Base-by-base conservation (phyloP, 106 monocot species). In the Hemerocallis citrina region DNA sequence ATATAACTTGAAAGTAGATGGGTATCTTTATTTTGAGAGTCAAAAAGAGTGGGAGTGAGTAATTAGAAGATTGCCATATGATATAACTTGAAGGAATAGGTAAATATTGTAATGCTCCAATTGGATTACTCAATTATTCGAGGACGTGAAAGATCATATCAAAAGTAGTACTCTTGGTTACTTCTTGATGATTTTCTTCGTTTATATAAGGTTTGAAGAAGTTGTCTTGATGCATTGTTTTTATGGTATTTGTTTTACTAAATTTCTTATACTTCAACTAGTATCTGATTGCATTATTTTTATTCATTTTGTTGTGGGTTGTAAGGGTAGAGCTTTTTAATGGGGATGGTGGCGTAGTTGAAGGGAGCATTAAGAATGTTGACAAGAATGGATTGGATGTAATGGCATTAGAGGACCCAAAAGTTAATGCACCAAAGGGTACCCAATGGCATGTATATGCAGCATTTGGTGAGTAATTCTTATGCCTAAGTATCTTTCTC, bases 381-480 rank as follows among this genome's bases (percentile, higher is more conserved):
- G 70, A 76, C 63, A 68, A 60, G 22, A 61, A 19, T 64, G 79
- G 83, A 19, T 67, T 55, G n/a, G 73, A 79, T 77, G 34, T 88
- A 7, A 47, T 79, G 19, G 79, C 76, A 16, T 15, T 76, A 36
- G 70, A 76, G 36, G 88, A 83, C 34, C 67, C 73, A 21, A 79
- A 64, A 64, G 7, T 63, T 30, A 40, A 74, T 46, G 47, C 62
- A 48, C 68, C 76, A 54, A 39, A 74, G 33, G 81, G 83, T n/a
- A 61, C 71, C 15, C 84, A 85, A 37, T 96, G 96, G 96, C 87
- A 96, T 81, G 79, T 91, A 37, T 87, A 59, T 82, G 87, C 81
- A 37, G 87, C 96, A 65, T 85, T 91, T 59, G 91, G 96, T 96
- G 72, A 71, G 85, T 61, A 28, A 33, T 63, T 55, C 19, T 28